Evolutionary conservation across 176 grass and related monocot species (phyloP), one percentile per base, ranked within the genome.

Genomic region (Musa beccarii): DNA sequence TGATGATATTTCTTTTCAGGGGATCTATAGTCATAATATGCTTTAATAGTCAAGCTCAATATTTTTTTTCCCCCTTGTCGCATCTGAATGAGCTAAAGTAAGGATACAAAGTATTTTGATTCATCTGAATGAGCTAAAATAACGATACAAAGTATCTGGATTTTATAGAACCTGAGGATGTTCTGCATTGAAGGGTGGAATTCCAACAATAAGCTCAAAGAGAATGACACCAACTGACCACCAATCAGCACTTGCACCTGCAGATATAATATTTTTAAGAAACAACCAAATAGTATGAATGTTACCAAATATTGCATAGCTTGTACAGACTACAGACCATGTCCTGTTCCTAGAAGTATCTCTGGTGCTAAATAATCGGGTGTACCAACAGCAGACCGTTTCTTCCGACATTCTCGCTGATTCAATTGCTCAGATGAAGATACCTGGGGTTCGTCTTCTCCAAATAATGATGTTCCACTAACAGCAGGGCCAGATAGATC

Each of bases 191-290:
- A 99, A 99, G 15, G 96, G 96, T 79, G 96, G 96, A 86, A 99
- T 92, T 77, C 96, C 96, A 81, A 99, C 96, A 88, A 99, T 91
- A 51, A 99, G 83, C 77, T 99, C 96, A 84, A 99, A 99, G 74
- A 99, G 89, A 87, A 99, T 95, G 43, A 95, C 87, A 75, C 96
- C 96, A 75, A 99, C 91, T 56, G 96, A 99, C 96, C 96, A 99
- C 96, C 96, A 99, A 99, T 99, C 96, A 26, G 96, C 96, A 86
- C 96, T 99, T 77, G 86, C 81, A 91, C 91, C 96, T 99, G 85
- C 21, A 79, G 56, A 51, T 75, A 76, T 51, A 29, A 82, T 16
- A 90, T 71, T 43, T 64, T 80, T 34, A 77, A 51, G 15, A 20
- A 52, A 11, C 49, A 70, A 70, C 24, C 8, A 15, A 71, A 64